A percentile compares a stretch with the other conserved stretches of the same genome.
phyloP scores from a whole-genome alignment of 2,329 filamentous ascomycete genomes.

The Sporothrix humicola region DNA sequence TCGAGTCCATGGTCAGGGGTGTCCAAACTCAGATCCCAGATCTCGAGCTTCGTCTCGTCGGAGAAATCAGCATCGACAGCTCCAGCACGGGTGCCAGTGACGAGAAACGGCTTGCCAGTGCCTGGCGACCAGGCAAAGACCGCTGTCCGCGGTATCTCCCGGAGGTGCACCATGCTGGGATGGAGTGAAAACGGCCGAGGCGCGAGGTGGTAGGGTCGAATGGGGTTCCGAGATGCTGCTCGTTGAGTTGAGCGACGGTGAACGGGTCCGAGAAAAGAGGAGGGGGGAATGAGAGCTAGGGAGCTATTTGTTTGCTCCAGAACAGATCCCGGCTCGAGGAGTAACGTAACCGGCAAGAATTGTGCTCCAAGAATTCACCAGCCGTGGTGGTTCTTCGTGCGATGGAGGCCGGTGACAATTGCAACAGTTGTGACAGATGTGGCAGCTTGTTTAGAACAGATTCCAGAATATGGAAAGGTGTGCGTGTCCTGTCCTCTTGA shows the following conservation, averaged over 20 bases:
- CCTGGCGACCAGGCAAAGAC: slow-evolving; percentile 96
- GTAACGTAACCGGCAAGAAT: background rate
- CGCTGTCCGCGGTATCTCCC: slow-evolving; percentile 95
- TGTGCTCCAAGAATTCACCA: background rate
- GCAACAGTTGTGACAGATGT: background rate
- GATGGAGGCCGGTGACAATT: background rate
- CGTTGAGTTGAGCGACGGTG: background rate
- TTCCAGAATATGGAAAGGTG: slow-evolving; percentile 27
- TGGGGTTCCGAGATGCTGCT: no score
- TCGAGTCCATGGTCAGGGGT: slow-evolving; percentile 76
- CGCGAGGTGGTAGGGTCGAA: no score
- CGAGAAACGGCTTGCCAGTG: slow-evolving; percentile 77
- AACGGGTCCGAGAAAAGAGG: slow-evolving; percentile 1
- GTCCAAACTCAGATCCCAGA: slow-evolving; percentile 92
- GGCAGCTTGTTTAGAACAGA: background rate
- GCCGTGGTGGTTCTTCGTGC: slow-evolving; percentile 11
- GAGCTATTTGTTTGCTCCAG: background rate
- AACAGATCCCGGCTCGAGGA: background rate
- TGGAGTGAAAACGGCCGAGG: background rate
- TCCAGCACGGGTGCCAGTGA: slow-evolving; percentile 91
- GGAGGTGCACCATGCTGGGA: slow-evolving; percentile 82
- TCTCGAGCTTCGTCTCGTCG: slow-evolving; percentile 92
- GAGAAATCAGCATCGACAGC: slow-evolving; percentile 98
- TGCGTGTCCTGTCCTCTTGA: slow-evolving; percentile 35
- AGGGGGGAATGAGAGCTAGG: background rate